Base-by-base conservation (phyloP, 768 basidiomycete species). In the Suillus americanus region DNA sequence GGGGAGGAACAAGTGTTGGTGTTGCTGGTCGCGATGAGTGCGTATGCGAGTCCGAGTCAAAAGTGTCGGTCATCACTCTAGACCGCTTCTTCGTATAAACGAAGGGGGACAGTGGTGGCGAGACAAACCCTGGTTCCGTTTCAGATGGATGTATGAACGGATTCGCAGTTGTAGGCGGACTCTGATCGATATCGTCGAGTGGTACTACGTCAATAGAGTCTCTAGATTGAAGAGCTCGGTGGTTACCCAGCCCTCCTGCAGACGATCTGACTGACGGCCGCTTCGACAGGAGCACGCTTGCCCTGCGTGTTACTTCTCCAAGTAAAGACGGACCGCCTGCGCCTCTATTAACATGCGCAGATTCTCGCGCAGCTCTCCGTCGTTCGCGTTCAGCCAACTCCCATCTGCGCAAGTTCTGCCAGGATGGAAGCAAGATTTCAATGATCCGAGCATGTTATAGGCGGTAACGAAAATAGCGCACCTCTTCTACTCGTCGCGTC, bases 361-460 rank as follows among this genome's bases (percentile, higher is more conserved):
- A 87, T 63, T 87, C 89, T 62, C 92, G 83, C 3, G 85, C 88
- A 41, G 84, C 82, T 76, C 88, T 93, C 78, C 92, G 85, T 64
- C 90, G 84, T 69, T 87, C 87, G 23, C 89, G 83, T 71, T 94
- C 92, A 46, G 86, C 86, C 54, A 86, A 78, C 69, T 94, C 92
- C 93, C 92, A 94, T 50, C 84, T 83, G 68, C 83, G 82, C 33
- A 95, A 80, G 65, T 86, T 94, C 92, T 94, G 74, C 61, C 40
- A 61, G 37, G 48, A 69, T 53, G 28, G 20, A 6, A 45, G 61
- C 45, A 51, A 50, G 1, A 46, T 28, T 16, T 62, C 23, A 56
- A 65, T 48, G 66, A 64, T 50, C 33, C 53, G 28, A 46, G 20
- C 35, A 33, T 23, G n/a, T 25, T 41, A 20, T 38, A 20, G 16